Evolutionary conservation across 768 basidiomycete species (phyloP), one percentile per base, ranked within the genome.

Genomic region (Pleurotus tuber-regium): DNA sequence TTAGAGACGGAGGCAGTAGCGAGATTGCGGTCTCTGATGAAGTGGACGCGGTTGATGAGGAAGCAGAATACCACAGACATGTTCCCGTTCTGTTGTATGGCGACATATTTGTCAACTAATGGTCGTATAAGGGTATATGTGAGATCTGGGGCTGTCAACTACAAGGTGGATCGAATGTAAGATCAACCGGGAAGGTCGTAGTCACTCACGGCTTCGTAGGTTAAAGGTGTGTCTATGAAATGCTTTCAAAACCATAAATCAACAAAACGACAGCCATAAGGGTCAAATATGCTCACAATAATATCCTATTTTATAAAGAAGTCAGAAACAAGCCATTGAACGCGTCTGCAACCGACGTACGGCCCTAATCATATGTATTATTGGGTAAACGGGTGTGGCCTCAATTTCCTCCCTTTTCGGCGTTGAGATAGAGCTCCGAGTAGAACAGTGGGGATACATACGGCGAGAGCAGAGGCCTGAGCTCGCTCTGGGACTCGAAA

Each of bases 121-220:
- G 95, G 95, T 30, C 85, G 87, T 50, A 96, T 76, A 55, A 98
- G 84, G 1, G 91, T 88, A 64, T 97, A 97, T 1, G 89, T 92
- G 29, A 94, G 78, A 64, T 98, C 95, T 1, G 95, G 91, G 1
- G 87, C 85, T 1, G 78, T 79, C 39, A 97, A 73, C 86, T 95
- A 66, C 12, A 46, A 50, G 23, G 9, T 36, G 31, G 49, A 24
- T 40, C 10, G 30, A 35, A 30, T 53, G 48, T 16, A 52, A 28
- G 23, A 40, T 36, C 12, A 2, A 6, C 43, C 3, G 28, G 30
- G 23, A 49, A 31, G 16, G 2, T 28, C 1, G 41, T 21, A 12
- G 46, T 10, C 8, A 72, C 85, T 58, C 53, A 91, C 89, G 18
- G 88, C 86, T 58, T 92, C 91, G 55, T 86, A 84, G 0, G 80